Conservation (phyloP, 2,329 filamentous ascomycete species). For the Phyllachora maydis region DNA sequence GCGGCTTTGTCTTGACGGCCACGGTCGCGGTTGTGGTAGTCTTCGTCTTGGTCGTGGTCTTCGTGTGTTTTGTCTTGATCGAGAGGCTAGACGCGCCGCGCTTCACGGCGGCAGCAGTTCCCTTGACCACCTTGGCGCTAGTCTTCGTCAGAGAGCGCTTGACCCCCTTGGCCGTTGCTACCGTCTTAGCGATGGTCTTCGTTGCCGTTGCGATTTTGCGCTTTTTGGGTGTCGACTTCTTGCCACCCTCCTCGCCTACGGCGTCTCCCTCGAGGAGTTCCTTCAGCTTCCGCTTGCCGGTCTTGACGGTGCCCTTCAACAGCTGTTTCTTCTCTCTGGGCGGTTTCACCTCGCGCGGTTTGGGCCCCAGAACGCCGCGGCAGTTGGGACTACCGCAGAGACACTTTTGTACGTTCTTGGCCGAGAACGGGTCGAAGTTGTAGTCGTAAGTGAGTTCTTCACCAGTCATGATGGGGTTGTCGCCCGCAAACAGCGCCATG, state of each 20-base stretch:
- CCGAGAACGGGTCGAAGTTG: conserved; percentile 49
- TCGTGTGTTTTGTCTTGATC: conserved; percentile 12
- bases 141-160: conserved; percentile 13
- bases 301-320: too few species aligned
- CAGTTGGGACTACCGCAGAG: conserved; percentile 43
- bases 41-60: not conserved
- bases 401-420: conserved; percentile 47
- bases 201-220: too few species aligned
- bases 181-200: too few species aligned
- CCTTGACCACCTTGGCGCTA: conserved; percentile 13
- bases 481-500: conserved; percentile 91
- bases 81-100: conserved; percentile 17
- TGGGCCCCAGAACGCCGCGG: conserved; percentile 41
- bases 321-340: too few species aligned
- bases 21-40: not conserved
- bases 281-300: conserved; percentile 36
- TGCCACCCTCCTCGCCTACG: conserved; percentile 7
- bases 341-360: conserved; percentile 36
- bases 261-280: conserved; percentile 24
- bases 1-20: too few species aligned
- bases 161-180: conserved; percentile 13
- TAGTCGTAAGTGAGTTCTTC: conserved; percentile 93
- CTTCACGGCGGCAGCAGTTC: conserved; percentile 15
- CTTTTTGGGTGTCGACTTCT: conserved; percentile 19
- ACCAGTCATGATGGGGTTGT: conserved; percentile 75